Conservation (phyloP, 345 rosid genomes). For the Erysimum cheiranthoides region DNA sequence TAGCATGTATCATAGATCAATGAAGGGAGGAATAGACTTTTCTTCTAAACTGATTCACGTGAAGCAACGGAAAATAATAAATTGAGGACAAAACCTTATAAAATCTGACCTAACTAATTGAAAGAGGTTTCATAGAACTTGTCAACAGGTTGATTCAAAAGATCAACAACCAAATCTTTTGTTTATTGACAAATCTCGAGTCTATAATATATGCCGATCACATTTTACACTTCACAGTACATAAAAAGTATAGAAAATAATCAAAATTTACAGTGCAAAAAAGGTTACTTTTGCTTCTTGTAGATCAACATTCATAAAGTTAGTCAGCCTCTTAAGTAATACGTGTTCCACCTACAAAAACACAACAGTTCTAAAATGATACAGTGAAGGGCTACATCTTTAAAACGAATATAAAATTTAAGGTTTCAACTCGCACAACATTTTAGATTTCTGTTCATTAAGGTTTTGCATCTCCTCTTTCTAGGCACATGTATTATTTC, state of each 20-base stretch:
- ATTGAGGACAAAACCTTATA: background rate
- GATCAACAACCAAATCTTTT: background rate
- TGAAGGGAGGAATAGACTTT: background rate
- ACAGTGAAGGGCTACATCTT: background rate
- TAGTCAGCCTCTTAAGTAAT: conserved; percentile 66
- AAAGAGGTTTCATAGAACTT: background rate
- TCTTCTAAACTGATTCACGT: background rate
- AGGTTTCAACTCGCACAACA: background rate
- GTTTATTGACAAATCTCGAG: background rate
- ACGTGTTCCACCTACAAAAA: conserved; percentile 77
- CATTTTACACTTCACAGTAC: background rate
- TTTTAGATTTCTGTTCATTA: background rate
- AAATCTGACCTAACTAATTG: background rate
- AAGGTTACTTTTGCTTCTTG: conserved; percentile 71
- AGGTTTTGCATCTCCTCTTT: too few species aligned
- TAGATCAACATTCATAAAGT: conserved; percentile 68
- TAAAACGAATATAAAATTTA: background rate
- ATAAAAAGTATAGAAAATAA: conserved; percentile 5
- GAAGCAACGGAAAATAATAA: conserved; percentile 3
- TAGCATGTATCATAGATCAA: background rate
- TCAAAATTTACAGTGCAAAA: conserved; percentile 3
- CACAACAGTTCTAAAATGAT: conserved; percentile 9
- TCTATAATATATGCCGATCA: background rate
- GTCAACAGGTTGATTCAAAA: conserved; percentile 12
- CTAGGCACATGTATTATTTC: background rate